These are phyloP conservation scores for Cryptococcus sp. DNA, from an alignment of 1,284 basidiomycete species.

Conservation along the genomic window DNA sequence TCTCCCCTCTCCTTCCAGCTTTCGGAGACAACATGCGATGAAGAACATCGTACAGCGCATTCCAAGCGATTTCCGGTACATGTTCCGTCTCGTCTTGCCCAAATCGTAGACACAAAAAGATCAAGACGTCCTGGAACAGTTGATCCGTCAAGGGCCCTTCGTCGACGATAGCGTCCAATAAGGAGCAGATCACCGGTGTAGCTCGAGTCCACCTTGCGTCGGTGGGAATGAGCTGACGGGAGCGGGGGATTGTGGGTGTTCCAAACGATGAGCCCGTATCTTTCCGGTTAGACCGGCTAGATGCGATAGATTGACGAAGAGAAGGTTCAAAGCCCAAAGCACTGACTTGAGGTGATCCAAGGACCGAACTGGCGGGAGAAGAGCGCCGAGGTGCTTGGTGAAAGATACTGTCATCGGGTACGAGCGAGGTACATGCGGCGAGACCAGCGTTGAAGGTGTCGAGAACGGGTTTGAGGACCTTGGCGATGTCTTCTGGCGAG, in stretches of 20 bases:
- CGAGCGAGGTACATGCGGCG: neutral
- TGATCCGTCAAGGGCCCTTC: slow-evolving; percentile 28
- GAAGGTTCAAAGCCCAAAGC: slow-evolving; percentile 13
- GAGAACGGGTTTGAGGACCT: slow-evolving; percentile 34
- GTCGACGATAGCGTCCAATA: slow-evolving; percentile 29
- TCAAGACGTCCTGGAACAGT: slow-evolving; percentile 32
- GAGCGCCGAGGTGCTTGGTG: slow-evolving; percentile 1
- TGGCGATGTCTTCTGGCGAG: slow-evolving; percentile 28
- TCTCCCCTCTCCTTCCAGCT: slow-evolving; percentile 33
- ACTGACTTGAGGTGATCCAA: slow-evolving; percentile 8
- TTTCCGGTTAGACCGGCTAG: neutral
- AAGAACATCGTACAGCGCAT: slow-evolving; percentile 23
- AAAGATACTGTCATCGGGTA: neutral
- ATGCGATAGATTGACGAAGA: slow-evolving; percentile 10
- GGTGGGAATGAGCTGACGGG: neutral
- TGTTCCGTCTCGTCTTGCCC: slow-evolving; percentile 32
- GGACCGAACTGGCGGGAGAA: slow-evolving; percentile 9
- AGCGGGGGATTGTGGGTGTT: neutral
- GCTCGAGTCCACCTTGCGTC: slow-evolving; percentile 23
- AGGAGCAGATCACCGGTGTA: slow-evolving; percentile 21
- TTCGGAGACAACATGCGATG: slow-evolving; percentile 28
- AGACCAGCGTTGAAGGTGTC: slow-evolving; percentile 33
- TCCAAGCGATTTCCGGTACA: slow-evolving; percentile 18
- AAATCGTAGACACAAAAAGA: slow-evolving; percentile 31
- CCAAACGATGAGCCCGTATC: neutral